Evolutionary conservation across 2,329 filamentous ascomycete species (phyloP).

Genomic region (Blastomyces parvus): DNA sequence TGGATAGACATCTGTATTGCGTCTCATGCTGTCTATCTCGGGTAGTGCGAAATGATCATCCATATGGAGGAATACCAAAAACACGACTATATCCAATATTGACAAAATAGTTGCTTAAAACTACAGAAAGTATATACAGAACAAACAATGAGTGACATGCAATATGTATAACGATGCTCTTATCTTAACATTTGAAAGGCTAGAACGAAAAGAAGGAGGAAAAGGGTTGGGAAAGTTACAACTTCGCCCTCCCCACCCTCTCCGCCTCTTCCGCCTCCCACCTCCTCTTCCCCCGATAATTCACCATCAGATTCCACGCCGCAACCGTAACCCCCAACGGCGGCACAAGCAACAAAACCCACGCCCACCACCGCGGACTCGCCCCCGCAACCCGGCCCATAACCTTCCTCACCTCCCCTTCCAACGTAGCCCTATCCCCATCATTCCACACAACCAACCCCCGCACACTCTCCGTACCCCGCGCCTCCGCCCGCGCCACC

Average conservation of each 20-base stretch:
- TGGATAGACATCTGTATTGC: not conserved
- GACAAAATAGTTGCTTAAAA: not conserved
- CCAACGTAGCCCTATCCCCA: conserved; percentile 59
- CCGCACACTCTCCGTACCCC: conserved; percentile 44
- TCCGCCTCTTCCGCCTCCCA: conserved; percentile 53
- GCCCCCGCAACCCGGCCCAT: conserved; percentile 52
- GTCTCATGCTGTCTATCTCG: not conserved
- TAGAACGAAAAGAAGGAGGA: not conserved
- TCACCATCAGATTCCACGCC: conserved; percentile 62
- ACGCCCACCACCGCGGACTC: conserved; percentile 80
- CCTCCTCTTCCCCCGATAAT: conserved; percentile 56
- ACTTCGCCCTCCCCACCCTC: conserved; percentile 49
- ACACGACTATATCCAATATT: not conserved
- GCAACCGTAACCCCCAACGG: conserved; percentile 62
- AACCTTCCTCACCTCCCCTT: conserved; percentile 54
- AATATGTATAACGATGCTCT: not conserved
- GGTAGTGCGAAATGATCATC: not conserved
- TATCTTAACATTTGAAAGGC: not conserved
- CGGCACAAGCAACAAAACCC: conserved; percentile 57
- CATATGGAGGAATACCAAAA: not conserved
- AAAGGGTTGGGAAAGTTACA: conserved; percentile 21
- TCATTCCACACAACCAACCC: conserved; percentile 92
- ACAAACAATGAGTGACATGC: not conserved
- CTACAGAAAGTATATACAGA: not conserved
- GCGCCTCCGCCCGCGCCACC: conserved; percentile 60